Percentiles rank a stretch among this genome's conserved stretches.
Evolutionary conservation across 2,329 filamentous ascomycete genomes (phyloP).

Genomic region (Fonsecaea pedrosoi): DNA sequence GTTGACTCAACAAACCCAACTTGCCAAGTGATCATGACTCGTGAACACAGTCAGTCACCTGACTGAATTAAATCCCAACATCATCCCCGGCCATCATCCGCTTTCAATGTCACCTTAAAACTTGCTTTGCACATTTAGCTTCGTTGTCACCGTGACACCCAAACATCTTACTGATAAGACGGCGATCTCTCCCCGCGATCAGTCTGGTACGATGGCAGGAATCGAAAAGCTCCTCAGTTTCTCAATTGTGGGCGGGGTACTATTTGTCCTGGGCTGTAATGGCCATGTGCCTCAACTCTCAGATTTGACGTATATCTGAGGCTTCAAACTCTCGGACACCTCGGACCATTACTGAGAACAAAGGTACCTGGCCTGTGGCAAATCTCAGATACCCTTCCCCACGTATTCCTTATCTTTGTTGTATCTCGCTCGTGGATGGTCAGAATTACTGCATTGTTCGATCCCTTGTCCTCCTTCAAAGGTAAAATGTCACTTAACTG

Average conservation of each 20-base stretch:
- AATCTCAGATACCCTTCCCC: not conserved
- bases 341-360: not conserved
- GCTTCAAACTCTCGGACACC: not conserved
- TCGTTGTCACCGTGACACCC: not conserved
- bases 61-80: not conserved
- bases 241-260: too few species aligned
- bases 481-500: not conserved
- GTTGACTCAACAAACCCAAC: not conserved
- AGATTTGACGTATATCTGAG: not conserved
- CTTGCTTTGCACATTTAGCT: slow-evolving; percentile 3
- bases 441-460: not conserved
- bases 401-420: not conserved
- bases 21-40: not conserved
- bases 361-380: not conserved
- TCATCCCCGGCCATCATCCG: not conserved
- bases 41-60: not conserved
- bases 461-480: not conserved
- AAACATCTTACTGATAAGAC: not conserved
- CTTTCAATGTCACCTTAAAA: not conserved
- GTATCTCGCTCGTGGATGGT: not conserved
- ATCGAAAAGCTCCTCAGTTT: not conserved
- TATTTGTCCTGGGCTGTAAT: not conserved
- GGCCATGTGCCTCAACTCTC: not conserved
- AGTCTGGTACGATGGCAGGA: not conserved
- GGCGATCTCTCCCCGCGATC: not conserved